Conservation (phyloP, 164 flowering plant genomes). For the Liriodendron chinense region DNA sequence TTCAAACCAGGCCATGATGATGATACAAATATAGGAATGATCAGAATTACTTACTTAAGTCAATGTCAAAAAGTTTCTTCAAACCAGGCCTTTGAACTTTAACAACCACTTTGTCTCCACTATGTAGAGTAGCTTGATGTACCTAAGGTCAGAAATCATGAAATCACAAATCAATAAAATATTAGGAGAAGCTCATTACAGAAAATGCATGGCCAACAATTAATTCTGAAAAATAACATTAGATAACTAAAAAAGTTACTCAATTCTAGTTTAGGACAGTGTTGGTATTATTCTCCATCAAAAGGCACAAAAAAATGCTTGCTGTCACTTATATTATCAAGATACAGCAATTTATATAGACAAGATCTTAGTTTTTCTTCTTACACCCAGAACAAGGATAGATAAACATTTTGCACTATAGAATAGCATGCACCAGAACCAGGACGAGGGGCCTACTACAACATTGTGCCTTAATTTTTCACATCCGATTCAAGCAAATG, state of each 20-base stretch:
- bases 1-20: no score
- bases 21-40: background rate
- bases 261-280: background rate
- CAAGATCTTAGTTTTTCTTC: no score
- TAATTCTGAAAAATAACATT: background rate
- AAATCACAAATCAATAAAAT: slow-evolving; percentile 5
- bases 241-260: background rate
- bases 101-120: slow-evolving; percentile 87
- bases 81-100: slow-evolving; percentile 98
- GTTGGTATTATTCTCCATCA: no score
- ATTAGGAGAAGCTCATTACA: background rate
- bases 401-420: no score
- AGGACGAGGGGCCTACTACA: no score
- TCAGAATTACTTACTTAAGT: slow-evolving; percentile 44
- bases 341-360: no score
- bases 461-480: no score
- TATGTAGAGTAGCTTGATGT: slow-evolving; percentile 85
- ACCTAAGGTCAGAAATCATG: slow-evolving; percentile 45
- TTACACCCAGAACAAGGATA: no score
- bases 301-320: no score
- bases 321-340: no score
- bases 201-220: background rate
- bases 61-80: slow-evolving; percentile 93
- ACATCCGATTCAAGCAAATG: no score
- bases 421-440: no score